Base-by-base conservation (phyloP, 345 rosid species). In the Diplotaxis tenuifolia region DNA sequence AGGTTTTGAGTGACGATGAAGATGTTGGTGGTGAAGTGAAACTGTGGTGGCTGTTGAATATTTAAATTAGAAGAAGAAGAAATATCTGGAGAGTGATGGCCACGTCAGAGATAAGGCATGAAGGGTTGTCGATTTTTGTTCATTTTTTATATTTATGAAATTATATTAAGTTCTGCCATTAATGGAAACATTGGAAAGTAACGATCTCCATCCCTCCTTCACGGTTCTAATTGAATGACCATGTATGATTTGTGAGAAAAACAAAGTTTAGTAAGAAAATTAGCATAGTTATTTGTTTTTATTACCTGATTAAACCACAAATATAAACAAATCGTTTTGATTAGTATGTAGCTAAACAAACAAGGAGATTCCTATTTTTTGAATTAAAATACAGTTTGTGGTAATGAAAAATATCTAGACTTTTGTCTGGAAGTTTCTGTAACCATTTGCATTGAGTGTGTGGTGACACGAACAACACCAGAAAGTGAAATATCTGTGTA, bases 101-200 rank as follows among this genome's bases (percentile, higher is more conserved):
- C 82, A 83, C 75, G 80, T 77, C 57, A 75, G 19, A 75, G 84
- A 87, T 83, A 80, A 84, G 81, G 47, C 61, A 66, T 16, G 82
- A 78, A 83, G 78, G 85, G 86, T 79, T 42, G 12, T 31, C 65
- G 75, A 76, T 69, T 71, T 16, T 38, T 4, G 18, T 21, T 10
- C 16, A 6, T 47, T 54, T 19, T 50, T 25, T 34, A 7, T 76
- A 2, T 6, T 36, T 18, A 19, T 32, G 22, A 45, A n/a, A 20
- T 11, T 16, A 36, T 42, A 16, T 47, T 47, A 32, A 23, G 2
- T 47, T 45, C 50, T 58, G 50, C 72, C 49, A 73, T 73, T 49
- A 65, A 28, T 65, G 71, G 59, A 65, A 32, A 40, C 53, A 63
- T 63, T 64, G 68, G 68, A 42, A 55, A 66, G 29, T 59, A 67